These are phyloP conservation scores for Lepidopterella palustris DNA, from an alignment of 495 filamentous ascomycete genomes.

Conservation along the genomic window DNA sequence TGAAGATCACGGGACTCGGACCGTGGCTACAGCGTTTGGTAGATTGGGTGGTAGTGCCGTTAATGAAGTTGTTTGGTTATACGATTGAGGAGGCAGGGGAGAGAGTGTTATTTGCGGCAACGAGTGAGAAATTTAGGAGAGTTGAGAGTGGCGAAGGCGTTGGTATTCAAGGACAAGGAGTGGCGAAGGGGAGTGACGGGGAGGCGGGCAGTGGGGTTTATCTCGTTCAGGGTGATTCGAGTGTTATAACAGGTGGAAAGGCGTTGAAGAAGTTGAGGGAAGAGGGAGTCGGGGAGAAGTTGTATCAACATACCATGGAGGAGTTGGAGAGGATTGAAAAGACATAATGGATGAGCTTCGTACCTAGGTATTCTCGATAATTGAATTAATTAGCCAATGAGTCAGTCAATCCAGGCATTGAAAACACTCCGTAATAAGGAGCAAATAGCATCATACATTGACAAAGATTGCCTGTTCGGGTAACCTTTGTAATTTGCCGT, in stretches of 20 bases:
- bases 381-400: too few relatives aligned
- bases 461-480: too few relatives aligned
- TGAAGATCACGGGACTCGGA: conserved; percentile 6
- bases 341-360: background rate
- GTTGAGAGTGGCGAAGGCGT: background rate
- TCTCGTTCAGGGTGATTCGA: conserved; percentile 8
- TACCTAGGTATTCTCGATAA: conserved; percentile 19
- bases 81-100: conserved; percentile 18
- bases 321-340: conserved; percentile 8
- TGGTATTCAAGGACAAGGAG: background rate
- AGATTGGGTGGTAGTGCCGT: conserved; percentile 15
- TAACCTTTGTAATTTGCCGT: too few relatives aligned
- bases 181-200: conserved; percentile 5
- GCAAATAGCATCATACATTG: too few relatives aligned
- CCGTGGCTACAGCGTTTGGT: background rate
- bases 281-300: conserved; percentile 5
- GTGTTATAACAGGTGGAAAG: conserved; percentile 11
- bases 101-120: conserved; percentile 19
- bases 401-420: too few relatives aligned
- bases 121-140: conserved; percentile 8
- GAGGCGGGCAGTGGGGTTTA: conserved; percentile 12
- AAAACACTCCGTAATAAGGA: too few relatives aligned
- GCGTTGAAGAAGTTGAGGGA: conserved; percentile 4
- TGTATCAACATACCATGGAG: conserved; percentile 14
- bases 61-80: conserved; percentile 8